phyloP scores from a whole-genome alignment of 768 basidiomycete genomes.

The Xanthoconium stramineum region DNA sequence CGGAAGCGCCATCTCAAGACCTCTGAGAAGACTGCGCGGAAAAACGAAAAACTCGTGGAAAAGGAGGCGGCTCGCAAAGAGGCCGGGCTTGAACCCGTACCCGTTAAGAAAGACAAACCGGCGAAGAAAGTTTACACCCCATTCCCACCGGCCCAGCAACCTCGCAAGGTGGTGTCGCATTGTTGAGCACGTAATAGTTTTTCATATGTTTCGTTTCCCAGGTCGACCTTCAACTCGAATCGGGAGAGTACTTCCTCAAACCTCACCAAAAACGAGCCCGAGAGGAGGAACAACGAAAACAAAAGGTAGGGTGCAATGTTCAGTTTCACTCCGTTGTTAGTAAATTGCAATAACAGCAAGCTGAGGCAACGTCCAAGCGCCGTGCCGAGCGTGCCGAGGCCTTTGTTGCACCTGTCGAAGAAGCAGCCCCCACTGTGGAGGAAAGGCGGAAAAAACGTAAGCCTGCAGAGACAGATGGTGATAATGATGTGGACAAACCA shows the following conservation, averaged over 20 bases:
- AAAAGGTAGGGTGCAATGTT: conserved; percentile 46
- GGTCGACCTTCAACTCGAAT: conserved; percentile 92
- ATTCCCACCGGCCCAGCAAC: conserved; percentile 93
- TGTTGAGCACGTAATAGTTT: not conserved
- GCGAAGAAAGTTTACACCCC: conserved; percentile 96
- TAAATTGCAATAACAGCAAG: conserved; percentile 55
- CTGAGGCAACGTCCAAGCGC: conserved; percentile 64
- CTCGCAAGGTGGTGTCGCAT: conserved; percentile 69
- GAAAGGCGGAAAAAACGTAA: conserved; percentile 64
- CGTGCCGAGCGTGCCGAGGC: conserved; percentile 81
- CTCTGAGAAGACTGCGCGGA: conserved; percentile 88
- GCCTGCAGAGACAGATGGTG: conserved; percentile 41
- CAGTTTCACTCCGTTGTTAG: not conserved
- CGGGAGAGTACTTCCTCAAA: conserved; percentile 98
- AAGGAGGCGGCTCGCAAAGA: conserved; percentile 64
- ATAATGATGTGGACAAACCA: conserved; percentile 36
- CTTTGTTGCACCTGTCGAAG: conserved; percentile 85
- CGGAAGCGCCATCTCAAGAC: conserved; percentile 90
- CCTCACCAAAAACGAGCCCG: conserved; percentile 77
- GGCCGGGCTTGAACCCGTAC: conserved; percentile 54
- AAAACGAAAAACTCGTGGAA: conserved; percentile 66
- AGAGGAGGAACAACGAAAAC: conserved; percentile 66
- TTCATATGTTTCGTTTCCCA: conserved; percentile 27
- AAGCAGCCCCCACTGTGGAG: conserved; percentile 66
- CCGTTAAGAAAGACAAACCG: conserved; percentile 43